Base-by-base conservation (phyloP, 306 rosid genomes). In the Amphicarpaea edgeworthii region DNA sequence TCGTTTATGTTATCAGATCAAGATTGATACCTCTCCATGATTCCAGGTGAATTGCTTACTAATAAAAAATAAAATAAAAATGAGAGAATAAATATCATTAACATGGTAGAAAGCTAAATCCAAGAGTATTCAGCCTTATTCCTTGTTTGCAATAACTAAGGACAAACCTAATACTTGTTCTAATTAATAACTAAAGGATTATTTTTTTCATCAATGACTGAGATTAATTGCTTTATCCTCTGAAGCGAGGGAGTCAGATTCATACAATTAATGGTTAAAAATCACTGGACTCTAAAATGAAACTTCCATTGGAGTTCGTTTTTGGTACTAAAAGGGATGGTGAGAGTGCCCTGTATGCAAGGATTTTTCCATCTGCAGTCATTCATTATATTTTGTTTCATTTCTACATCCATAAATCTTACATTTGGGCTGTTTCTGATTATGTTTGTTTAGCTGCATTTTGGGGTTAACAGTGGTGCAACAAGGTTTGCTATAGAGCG, bases 391-490 rank as follows among this genome's bases (percentile, higher is more conserved):
- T 65, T 14, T 28, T 15, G 1, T 68, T 30, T 49, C 20, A 24
- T 73, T 16, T 50, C 46, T 23, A 55, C 11, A 57, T 65, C 42
- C 15, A 15, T 40, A 73, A 37, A 26, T 51, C 67, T 43, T 73
- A 62, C 21, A 9, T 43, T 62, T 43, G 75, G 30, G 38, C 34
- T 68, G 54, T 76, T 32, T 79, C 53, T 76, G 14, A 60, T 58
- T 50, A 38, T 77, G 62, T 70, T 63, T 47, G 45, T 78, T 47
- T 79, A 95, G 99, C 75, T 95, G 80, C 99, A 95, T 83, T 92
- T 95, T 85, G 99, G 99, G 78, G 97, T 92, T 65, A 92, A 92
- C 73, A 90, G 99, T 64, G 97, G 97, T 75, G 99, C 99, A 70
- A 83, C 97, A 62, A 85, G 89, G 84, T 90, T 92, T 78, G 99